phyloP scores from a whole-genome alignment of 768 basidiomycete species.

The Glaciozyma martinii region DNA sequence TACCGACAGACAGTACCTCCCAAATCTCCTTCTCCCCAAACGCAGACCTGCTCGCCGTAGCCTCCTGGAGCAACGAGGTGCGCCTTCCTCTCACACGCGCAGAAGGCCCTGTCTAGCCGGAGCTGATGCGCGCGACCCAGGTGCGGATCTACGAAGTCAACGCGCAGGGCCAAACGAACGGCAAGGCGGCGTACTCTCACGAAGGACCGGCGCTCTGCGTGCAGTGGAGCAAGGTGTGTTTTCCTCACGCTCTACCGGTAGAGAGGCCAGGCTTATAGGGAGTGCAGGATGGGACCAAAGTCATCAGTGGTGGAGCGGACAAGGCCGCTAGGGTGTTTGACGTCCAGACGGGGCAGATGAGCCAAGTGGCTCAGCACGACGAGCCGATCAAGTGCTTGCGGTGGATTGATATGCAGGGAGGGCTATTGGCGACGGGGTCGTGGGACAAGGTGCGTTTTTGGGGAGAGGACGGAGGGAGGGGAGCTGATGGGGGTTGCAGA shows the following conservation, averaged over 20 bases:
- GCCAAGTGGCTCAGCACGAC: constrained; percentile 47
- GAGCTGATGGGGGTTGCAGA: constrained; percentile 1
- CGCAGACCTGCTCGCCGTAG: constrained; percentile 83
- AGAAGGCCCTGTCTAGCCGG: not conserved
- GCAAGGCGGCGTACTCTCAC: constrained; percentile 82
- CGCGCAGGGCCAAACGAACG: constrained; percentile 61
- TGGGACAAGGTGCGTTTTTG: constrained; percentile 64
- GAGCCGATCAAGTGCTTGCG: constrained; percentile 31
- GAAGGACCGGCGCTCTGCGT: constrained; percentile 72
- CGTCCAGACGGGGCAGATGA: constrained; percentile 68
- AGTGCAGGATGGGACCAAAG: constrained; percentile 55
- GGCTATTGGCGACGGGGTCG: constrained; percentile 63
- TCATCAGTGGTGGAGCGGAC: constrained; percentile 88
- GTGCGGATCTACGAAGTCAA: constrained; percentile 89
- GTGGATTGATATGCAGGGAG: constrained; percentile 36
- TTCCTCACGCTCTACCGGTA: not conserved
- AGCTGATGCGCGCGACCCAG: constrained; percentile 40
- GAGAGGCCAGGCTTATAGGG: not conserved
- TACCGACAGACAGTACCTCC: constrained; percentile 79
- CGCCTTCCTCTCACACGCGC: constrained; percentile 32
- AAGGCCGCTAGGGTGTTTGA: constrained; percentile 93
- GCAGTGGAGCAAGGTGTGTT: constrained; percentile 78
- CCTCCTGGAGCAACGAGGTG: constrained; percentile 89
- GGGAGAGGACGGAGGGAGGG: not conserved
- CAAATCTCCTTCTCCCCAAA: constrained; percentile 72